Conservation (phyloP, 2,329 filamentous ascomycete genomes). For the Fusarium equiseti region DNA sequence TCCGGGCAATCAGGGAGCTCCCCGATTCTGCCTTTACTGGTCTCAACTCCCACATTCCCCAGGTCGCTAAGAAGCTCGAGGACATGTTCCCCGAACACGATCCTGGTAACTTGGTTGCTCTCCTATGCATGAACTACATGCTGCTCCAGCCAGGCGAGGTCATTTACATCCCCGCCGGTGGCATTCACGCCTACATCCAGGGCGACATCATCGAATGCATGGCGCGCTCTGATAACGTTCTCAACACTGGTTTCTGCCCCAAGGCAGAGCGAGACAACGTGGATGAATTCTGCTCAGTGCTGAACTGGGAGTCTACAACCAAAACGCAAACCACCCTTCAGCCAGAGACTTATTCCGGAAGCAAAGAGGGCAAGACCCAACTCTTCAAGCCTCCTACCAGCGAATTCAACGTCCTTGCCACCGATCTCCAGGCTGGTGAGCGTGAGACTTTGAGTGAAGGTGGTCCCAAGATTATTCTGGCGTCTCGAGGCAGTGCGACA, state of each 20-base stretch:
- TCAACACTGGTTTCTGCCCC: constrained; percentile 81
- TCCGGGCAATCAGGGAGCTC: constrained; percentile 47
- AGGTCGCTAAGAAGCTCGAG: constrained; percentile 73
- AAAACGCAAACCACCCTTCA: constrained; percentile 68
- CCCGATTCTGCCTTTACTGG: constrained; percentile 61
- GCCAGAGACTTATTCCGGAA: constrained; percentile 61
- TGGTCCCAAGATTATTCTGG: constrained; percentile 42
- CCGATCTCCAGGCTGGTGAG: constrained; percentile 67
- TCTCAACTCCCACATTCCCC: constrained; percentile 68
- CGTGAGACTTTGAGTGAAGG: constrained; percentile 59
- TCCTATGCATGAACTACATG: constrained; percentile 81
- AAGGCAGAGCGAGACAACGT: constrained; percentile 71
- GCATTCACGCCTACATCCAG: constrained; percentile 78
- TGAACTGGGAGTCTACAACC: constrained; percentile 74
- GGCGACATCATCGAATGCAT: constrained; percentile 85
- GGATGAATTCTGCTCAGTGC: constrained; percentile 70
- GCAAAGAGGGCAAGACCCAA: constrained; percentile 70
- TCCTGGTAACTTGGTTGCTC: constrained; percentile 75
- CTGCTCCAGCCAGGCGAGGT: constrained; percentile 73
- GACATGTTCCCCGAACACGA: constrained; percentile 73
- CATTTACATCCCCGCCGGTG: constrained; percentile 78
- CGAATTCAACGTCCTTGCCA: constrained; percentile 78
- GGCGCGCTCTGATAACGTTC: constrained; percentile 79
- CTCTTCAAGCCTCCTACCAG: constrained; percentile 75
- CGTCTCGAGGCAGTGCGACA: constrained; percentile 39